A percentile compares a stretch with the other conserved stretches of the same genome.
Evolutionary conservation across 306 rosid genomes (phyloP).

Genomic region (Abrus pulchellus): DNA sequence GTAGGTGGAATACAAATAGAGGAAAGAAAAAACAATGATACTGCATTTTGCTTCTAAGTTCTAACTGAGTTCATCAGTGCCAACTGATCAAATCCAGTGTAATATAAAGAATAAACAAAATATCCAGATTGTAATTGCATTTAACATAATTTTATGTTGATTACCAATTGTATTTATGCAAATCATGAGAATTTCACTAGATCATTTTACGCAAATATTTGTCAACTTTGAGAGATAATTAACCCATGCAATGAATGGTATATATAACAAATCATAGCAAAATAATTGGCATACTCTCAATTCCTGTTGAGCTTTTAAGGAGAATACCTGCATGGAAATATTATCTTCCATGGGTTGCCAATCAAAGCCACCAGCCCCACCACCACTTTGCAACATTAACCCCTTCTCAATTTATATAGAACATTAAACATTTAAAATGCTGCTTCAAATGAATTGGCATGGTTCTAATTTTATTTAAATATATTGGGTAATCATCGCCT

Average conservation of each 20-base stretch:
- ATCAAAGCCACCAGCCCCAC: neutral
- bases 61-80: constrained; percentile 16
- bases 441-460: neutral
- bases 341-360: constrained; percentile 18
- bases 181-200: constrained; percentile 5
- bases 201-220: constrained; percentile 19
- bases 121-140: constrained; percentile 9
- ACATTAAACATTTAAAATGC: neutral
- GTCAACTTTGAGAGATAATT: neutral
- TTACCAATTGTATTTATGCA: neutral
- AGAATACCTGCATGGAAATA: constrained; percentile 22
- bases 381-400: neutral
- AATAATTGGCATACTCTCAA: constrained; percentile 14
- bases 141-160: constrained; percentile 22
- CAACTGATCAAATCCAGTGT: constrained; percentile 13
- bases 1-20: constrained; percentile 34
- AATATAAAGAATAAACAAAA: constrained; percentile 23
- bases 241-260: neutral
- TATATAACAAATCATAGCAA: constrained; percentile 1
- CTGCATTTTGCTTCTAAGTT: constrained; percentile 23
- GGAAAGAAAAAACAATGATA: constrained; percentile 34
- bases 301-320: neutral
- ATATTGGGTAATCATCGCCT: constrained; percentile 14
- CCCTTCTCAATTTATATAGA: neutral
- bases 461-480: constrained; percentile 4